phyloP scores from a whole-genome alignment of 2,329 filamentous ascomycete species.

The Alternaria sp. region DNA sequence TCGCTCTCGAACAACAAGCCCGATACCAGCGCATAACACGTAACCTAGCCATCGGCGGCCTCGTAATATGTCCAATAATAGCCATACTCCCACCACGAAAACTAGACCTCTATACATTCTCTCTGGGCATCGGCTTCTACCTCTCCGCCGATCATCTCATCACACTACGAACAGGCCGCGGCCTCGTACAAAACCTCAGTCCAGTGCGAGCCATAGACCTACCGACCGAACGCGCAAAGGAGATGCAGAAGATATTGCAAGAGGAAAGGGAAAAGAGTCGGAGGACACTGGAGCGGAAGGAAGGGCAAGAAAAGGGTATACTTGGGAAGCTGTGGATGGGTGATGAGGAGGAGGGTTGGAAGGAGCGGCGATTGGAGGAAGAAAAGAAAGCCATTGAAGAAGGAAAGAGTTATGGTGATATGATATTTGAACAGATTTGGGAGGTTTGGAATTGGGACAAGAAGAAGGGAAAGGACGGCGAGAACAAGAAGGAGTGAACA shows the following conservation, averaged over 20 bases:
- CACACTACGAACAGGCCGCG: constrained; percentile 49
- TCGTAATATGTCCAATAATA: constrained; percentile 62
- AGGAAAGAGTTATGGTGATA: constrained; percentile 50
- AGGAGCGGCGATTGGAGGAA: constrained; percentile 52
- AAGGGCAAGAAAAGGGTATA: constrained; percentile 31
- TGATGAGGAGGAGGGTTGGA: constrained; percentile 54
- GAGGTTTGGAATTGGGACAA: constrained; percentile 56
- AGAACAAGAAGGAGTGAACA: constrained; percentile 29
- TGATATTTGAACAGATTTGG: constrained; percentile 56
- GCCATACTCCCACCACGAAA: constrained; percentile 66
- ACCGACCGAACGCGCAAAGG: constrained; percentile 47
- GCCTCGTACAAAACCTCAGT: constrained; percentile 43
- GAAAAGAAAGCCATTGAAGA: constrained; percentile 50
- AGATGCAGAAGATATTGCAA: constrained; percentile 44
- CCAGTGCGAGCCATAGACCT: constrained; percentile 23
- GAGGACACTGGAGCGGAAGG: constrained; percentile 34
- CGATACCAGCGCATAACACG: constrained; percentile 45
- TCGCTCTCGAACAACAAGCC: constrained; percentile 40
- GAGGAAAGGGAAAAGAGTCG: constrained; percentile 46
- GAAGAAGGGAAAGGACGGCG: constrained; percentile 32
- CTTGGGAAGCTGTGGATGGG: constrained; percentile 49
- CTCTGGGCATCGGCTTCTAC: constrained; percentile 57
- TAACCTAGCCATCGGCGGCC: constrained; percentile 56
- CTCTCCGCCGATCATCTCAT: constrained; percentile 58
- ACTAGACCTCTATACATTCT: constrained; percentile 65